phyloP scores from a whole-genome alignment of 106 monocot species.

The Amphibolis antarctica region DNA sequence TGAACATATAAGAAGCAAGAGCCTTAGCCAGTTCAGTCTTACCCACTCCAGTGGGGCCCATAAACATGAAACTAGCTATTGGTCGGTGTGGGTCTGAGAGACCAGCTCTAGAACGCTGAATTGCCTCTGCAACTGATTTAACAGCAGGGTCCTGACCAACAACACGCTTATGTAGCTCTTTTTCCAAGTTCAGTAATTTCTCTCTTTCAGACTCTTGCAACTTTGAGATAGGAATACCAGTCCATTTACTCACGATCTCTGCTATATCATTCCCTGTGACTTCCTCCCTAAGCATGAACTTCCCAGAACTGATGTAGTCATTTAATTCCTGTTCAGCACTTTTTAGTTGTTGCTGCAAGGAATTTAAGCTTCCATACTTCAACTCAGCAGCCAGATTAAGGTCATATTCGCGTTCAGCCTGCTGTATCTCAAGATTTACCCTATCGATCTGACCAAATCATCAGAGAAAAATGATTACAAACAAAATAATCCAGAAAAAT shows the following conservation, averaged over 20 bases:
- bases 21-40: constrained; percentile 96
- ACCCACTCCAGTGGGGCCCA: constrained; percentile 98
- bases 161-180: constrained; percentile 90
- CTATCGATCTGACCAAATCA: constrained; percentile 71
- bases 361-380: constrained; percentile 93
- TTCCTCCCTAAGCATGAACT: constrained; percentile 96
- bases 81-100: constrained; percentile 93
- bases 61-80: constrained; percentile 99
- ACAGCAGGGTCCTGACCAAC: constrained; percentile 96
- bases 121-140: constrained; percentile 82
- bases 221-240: constrained; percentile 94
- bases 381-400: constrained; percentile 88
- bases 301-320: constrained; percentile 84
- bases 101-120: constrained; percentile 88
- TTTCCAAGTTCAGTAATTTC: constrained; percentile 81
- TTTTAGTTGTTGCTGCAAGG: constrained; percentile 74
- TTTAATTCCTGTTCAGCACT: constrained; percentile 70
- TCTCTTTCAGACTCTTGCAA: constrained; percentile 93
- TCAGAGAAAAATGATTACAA: neutral
- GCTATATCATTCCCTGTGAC: constrained; percentile 89
- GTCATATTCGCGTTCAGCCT: constrained; percentile 96
- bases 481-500: neutral
- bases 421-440: constrained; percentile 95
- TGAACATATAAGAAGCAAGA: constrained; percentile 87
- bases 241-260: constrained; percentile 98